Evolutionary conservation across 2,329 filamentous ascomycete species (phyloP).

Genomic region (Trichoderma brevicompactum): DNA sequence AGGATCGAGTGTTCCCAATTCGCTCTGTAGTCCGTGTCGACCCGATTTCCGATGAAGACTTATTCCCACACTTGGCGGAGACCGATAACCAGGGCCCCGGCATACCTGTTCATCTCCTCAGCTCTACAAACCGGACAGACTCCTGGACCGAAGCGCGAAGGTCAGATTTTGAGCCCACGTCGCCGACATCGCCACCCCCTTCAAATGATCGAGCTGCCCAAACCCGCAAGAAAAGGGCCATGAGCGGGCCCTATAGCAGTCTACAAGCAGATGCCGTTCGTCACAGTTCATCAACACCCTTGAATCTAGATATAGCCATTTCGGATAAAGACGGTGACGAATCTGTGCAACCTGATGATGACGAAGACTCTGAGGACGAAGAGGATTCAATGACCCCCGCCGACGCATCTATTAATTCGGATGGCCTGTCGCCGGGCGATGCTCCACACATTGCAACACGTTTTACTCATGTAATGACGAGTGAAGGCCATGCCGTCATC

Average conservation of each 20-base stretch:
- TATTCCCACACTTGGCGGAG: slow-evolving; percentile 43
- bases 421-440: slow-evolving; percentile 27
- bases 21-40: slow-evolving; percentile 78
- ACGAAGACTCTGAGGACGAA: not conserved
- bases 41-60: slow-evolving; percentile 51
- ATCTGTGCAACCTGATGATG: slow-evolving; percentile 31
- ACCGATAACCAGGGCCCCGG: slow-evolving; percentile 38
- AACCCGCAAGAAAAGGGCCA: slow-evolving; percentile 42
- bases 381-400: not conserved
- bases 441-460: slow-evolving; percentile 67
- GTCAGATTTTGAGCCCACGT: slow-evolving; percentile 36
- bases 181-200: slow-evolving; percentile 32
- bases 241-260: slow-evolving; percentile 49
- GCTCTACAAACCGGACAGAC: slow-evolving; percentile 38
- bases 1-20: slow-evolving; percentile 76
- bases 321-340: slow-evolving; percentile 43
- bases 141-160: slow-evolving; percentile 37
- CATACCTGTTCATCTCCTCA: slow-evolving; percentile 40
- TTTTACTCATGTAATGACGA: slow-evolving; percentile 77
- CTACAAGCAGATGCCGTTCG: slow-evolving; percentile 52
- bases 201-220: slow-evolving; percentile 33
- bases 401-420: not conserved
- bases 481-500: slow-evolving; percentile 80
- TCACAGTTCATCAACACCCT: slow-evolving; percentile 42
- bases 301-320: slow-evolving; percentile 41